A percentile compares a stretch with the other conserved stretches of the same genome.
phyloP scores from a whole-genome alignment of 2,329 filamentous ascomycete genomes.

The Laburnicola sp. region DNA sequence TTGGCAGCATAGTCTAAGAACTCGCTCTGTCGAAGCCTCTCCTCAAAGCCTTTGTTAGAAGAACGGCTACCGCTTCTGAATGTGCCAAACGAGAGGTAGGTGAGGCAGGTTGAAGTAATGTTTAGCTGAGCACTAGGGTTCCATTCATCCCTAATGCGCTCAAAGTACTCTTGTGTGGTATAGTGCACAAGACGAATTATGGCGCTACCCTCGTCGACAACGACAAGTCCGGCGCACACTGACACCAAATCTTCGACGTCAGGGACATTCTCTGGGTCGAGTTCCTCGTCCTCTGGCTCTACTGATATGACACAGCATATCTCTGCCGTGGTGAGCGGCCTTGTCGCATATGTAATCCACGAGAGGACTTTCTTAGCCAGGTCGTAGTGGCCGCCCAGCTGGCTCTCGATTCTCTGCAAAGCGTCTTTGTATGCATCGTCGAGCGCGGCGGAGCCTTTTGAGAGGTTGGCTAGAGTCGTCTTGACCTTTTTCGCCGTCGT shows the following conservation, averaged over 20 bases:
- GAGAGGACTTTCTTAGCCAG: constrained; percentile 43
- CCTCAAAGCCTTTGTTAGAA: constrained; percentile 2
- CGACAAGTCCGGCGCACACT: constrained; percentile 30
- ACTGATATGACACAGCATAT: constrained; percentile 7
- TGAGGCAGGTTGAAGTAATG: constrained; percentile 26
- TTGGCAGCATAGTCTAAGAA: constrained; percentile 30
- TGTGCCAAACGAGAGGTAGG: constrained; percentile 28
- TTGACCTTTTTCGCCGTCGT: constrained; percentile 37
- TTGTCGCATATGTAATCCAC: constrained; percentile 1
- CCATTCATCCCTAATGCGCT: constrained; percentile 25
- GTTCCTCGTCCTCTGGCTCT: constrained; percentile 2
- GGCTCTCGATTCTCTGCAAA: constrained; percentile 48
- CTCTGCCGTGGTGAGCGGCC: constrained; percentile 8
- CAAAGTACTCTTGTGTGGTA: constrained; percentile 22
- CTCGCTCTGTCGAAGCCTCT: not conserved
- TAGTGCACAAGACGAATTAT: constrained; percentile 26
- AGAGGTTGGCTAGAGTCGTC: constrained; percentile 34
- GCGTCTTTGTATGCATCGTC: constrained; percentile 47
- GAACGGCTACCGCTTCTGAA: constrained; percentile 19
- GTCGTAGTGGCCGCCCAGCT: constrained; percentile 30
- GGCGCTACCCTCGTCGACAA: constrained; percentile 25
- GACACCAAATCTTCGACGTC: constrained; percentile 11
- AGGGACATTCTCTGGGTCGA: constrained; percentile 8
- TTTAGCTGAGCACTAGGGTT: constrained; percentile 19
- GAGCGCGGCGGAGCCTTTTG: constrained; percentile 34